phyloP scores from a whole-genome alignment of 305 asterid genomes.

The Fraxinus greggii region DNA sequence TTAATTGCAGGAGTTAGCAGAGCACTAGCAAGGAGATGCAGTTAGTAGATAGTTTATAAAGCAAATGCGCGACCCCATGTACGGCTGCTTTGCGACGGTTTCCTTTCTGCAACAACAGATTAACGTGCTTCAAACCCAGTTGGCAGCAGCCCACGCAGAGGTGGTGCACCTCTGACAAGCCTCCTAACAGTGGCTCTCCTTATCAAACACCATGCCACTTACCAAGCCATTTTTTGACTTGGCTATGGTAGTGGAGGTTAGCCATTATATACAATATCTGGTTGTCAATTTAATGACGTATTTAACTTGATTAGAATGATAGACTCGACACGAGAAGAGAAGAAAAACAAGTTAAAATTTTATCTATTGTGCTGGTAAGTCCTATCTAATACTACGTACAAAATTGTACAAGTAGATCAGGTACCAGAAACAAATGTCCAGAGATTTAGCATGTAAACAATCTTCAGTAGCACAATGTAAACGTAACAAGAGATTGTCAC shows the following conservation, averaged over 20 bases:
- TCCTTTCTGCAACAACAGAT: slow-evolving; percentile 29
- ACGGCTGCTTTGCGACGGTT: slow-evolving; percentile 25
- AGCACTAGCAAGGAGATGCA: slow-evolving; percentile 26
- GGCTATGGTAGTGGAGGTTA: not conserved
- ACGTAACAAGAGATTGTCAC: not conserved
- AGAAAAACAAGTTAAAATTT: not conserved
- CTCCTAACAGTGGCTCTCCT: not conserved
- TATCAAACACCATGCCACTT: not conserved
- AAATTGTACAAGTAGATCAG: not conserved
- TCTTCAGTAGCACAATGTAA: not conserved
- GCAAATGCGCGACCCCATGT: slow-evolving; percentile 19
- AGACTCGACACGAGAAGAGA: not conserved
- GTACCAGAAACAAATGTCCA: not conserved
- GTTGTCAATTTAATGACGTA: not conserved
- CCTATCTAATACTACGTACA: not conserved
- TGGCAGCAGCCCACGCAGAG: slow-evolving; percentile 28
- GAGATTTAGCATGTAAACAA: not conserved
- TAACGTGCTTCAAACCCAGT: slow-evolving; percentile 21
- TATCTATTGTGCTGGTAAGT: not conserved
- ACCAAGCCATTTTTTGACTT: not conserved
- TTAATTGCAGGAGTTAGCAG: slow-evolving; percentile 27
- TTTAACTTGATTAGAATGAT: not conserved
- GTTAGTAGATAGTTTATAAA: slow-evolving; percentile 29
- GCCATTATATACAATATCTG: not conserved
- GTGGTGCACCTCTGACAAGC: slow-evolving; percentile 14